phyloP scores from a whole-genome alignment of 495 filamentous ascomycete genomes.

The Cryomyces antarcticus region DNA sequence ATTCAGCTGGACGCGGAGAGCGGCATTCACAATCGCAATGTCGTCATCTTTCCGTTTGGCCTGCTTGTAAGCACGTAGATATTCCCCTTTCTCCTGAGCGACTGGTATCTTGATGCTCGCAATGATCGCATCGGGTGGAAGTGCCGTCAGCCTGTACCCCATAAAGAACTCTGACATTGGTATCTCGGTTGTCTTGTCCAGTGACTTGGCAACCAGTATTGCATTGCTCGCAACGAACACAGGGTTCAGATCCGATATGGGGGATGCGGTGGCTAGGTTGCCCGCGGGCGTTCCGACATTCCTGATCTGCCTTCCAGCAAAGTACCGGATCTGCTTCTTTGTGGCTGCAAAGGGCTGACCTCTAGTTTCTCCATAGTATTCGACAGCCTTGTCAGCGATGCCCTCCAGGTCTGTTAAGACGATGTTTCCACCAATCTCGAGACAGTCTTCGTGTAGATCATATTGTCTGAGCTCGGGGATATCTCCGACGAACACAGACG shows the following conservation, averaged over 20 bases:
- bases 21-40: conserved; percentile 84
- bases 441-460: conserved; percentile 52
- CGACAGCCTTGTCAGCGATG: conserved; percentile 54
- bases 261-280: conserved; percentile 85
- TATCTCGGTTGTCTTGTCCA: conserved; percentile 50
- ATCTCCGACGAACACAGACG: conserved; percentile 83
- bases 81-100: conserved; percentile 44
- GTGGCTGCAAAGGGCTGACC: conserved; percentile 59
- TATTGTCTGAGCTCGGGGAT: conserved; percentile 73
- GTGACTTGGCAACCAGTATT: conserved; percentile 54
- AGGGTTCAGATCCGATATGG: conserved; percentile 91
- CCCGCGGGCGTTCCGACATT: conserved; percentile 94
- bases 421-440: conserved; percentile 84
- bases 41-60: conserved; percentile 93
- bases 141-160: conserved; percentile 68
- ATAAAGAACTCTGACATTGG: conserved; percentile 89
- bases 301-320: conserved; percentile 86
- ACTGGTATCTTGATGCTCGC: conserved; percentile 67
- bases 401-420: conserved; percentile 66
- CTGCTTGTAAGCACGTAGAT: conserved; percentile 74
- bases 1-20: conserved; percentile 49
- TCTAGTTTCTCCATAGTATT: conserved; percentile 49
- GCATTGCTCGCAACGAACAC: conserved; percentile 80
- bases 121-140: conserved; percentile 68
- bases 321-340: conserved; percentile 69